Conservation (phyloP, 1,284 basidiomycete genomes). For the Papiliotrema fonsecae region DNA sequence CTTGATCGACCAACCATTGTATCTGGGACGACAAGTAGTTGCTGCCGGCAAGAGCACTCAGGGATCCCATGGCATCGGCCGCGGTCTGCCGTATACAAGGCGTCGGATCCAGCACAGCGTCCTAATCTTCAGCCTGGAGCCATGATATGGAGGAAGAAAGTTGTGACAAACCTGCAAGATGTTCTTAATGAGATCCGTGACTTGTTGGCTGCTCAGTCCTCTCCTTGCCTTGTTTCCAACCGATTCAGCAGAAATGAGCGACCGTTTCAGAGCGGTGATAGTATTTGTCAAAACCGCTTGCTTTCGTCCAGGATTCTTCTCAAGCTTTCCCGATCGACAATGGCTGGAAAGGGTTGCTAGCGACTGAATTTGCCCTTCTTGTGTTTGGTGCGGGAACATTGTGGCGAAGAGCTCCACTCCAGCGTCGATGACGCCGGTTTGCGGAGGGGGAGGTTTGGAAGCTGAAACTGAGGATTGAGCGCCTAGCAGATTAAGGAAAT, state of each 20-base stretch:
- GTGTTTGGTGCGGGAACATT: conserved; percentile 73
- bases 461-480: conserved; percentile 12
- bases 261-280: conserved; percentile 70
- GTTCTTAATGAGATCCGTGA: conserved; percentile 64
- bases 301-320: conserved; percentile 83
- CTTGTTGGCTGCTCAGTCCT: conserved; percentile 62
- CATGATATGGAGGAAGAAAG: background rate
- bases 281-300: conserved; percentile 82
- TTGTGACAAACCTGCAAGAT: conserved; percentile 64
- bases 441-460: conserved; percentile 61
- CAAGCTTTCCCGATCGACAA: conserved; percentile 70
- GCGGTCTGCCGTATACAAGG: conserved; percentile 68
- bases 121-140: conserved; percentile 49
- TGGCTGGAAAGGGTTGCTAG: conserved; percentile 61
- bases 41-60: conserved; percentile 78
- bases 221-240: conserved; percentile 58
- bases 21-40: conserved; percentile 82
- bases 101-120: conserved; percentile 77
- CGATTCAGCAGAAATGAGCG: conserved; percentile 61
- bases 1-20: conserved; percentile 87
- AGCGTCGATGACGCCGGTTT: conserved; percentile 81
- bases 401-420: conserved; percentile 80
- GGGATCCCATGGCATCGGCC: conserved; percentile 85
- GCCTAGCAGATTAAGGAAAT: conserved; percentile 67
- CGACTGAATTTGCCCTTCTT: conserved; percentile 61